Base-by-base conservation (phyloP, 2,329 filamentous ascomycete species). In the Nectriaceae sp. region DNA sequence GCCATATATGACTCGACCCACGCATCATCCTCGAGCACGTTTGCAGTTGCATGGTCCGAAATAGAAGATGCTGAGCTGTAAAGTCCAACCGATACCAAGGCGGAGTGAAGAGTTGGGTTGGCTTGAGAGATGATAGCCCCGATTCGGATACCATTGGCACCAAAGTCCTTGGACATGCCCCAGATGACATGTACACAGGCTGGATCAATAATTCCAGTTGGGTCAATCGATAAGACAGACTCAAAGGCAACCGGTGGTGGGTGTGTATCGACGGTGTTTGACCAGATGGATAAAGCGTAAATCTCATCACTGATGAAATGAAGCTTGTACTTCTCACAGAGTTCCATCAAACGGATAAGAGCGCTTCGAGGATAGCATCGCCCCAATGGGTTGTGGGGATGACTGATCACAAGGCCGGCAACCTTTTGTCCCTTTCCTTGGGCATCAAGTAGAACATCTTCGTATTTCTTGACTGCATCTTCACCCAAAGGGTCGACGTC, bases 121-220 rank as follows among this genome's bases (percentile, higher is more conserved):
- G 66, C 59, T 45, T 77, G 77, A 4, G 75, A 76, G 19, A 80
- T 67, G n/a, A 81, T 63, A 16, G 65, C 69, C 0, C 79, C 80
- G 4, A 82, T 52, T 1, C 80, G 73, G 6, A 83, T 63, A 0
- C 82, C 82, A 36, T 80, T 82, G 18, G 77, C 75, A 20, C 78
- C 77, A 61, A 84, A 84, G 60, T 82, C 79, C 55, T 78, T 75
- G 42, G 66, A 70, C 56, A 72, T 67, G 20, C 71, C 69, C 63
- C 75, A 73, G 19, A 80, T 61, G 2, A 80, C 73, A 59, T 85
- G 82, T 0, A 84, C 67, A 2, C 75, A 69, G 6, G 61, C 53
- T 1, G 73, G 67, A 47, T 83, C 73, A 24, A 84, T 78, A 24
- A 78, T 55, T 0, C 65, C 72, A 0, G 57, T 48, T 0, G 67